Conservation (phyloP, 2,329 filamentous ascomycete genomes). For the Boeremia exigua region DNA sequence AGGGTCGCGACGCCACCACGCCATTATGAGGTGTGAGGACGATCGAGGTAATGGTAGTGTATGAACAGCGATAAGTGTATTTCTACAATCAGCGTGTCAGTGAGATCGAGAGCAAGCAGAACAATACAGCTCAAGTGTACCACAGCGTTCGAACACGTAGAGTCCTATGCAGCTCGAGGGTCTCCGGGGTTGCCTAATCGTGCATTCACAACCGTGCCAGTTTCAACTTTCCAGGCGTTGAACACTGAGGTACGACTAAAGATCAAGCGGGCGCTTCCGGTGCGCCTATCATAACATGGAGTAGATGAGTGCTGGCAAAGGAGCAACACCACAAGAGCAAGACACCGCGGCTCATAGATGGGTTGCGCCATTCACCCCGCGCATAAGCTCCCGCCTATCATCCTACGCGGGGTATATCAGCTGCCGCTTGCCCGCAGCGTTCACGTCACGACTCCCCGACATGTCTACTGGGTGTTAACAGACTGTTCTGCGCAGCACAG, state of each 20-base stretch:
- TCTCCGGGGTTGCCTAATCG: conserved; percentile 4
- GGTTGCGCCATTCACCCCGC: conserved; percentile 28
- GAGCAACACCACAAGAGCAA: not conserved
- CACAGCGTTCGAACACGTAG: not conserved
- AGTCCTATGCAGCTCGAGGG: not conserved
- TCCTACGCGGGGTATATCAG: conserved; percentile 31
- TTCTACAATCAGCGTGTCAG: not conserved
- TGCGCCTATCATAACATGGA: not conserved
- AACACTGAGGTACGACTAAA: not conserved
- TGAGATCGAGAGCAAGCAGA: not conserved
- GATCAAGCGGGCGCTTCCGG: not conserved
- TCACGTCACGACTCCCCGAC: conserved; percentile 17
- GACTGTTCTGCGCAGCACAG: not conserved
- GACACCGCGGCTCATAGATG: conserved; percentile 5
- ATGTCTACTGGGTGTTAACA: not conserved
- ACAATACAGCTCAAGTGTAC: not conserved
- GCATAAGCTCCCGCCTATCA: conserved; percentile 36
- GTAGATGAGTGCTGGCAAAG: not conserved
- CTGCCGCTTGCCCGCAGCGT: conserved; percentile 29
- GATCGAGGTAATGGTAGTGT: not conserved
- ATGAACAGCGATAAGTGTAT: not conserved
- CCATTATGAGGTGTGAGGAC: not conserved
- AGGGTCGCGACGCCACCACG: conserved; percentile 39
- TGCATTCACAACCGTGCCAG: not conserved
- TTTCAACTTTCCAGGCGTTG: not conserved